Percentiles rank a stretch among this genome's conserved stretches.
Conservation (phyloP, 2,329 filamentous ascomycete genomes). For the Diaporthe sp. region DNA sequence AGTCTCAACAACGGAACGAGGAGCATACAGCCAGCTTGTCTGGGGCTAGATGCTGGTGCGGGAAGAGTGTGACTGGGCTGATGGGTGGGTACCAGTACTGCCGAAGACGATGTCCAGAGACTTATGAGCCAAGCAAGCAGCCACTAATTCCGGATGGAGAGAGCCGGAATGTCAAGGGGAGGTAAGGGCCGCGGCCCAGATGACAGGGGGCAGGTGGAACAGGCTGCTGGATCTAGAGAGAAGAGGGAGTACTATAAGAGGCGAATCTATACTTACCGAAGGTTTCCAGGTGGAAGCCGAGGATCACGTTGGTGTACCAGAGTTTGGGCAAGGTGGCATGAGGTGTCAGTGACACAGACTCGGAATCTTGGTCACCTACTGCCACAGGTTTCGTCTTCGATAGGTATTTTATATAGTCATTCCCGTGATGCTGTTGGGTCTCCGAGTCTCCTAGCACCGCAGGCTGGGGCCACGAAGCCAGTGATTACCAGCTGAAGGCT, state of each 20-base stretch:
- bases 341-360: constrained; percentile 12
- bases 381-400: not conserved
- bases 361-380: constrained; percentile 1
- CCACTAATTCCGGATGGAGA: constrained; percentile 23
- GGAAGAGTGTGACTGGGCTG: not conserved
- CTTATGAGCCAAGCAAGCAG: not conserved
- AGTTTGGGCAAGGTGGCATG: constrained; percentile 14
- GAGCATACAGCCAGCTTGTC: constrained; percentile 26
- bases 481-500: not conserved
- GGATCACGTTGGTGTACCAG: constrained; percentile 21
- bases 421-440: not conserved
- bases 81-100: constrained; percentile 11
- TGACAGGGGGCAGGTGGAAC: constrained; percentile 25
- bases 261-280: constrained; percentile 26
- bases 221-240: constrained; percentile 2
- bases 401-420: not conserved
- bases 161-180: constrained; percentile 19
- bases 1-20: not conserved
- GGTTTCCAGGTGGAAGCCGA: constrained; percentile 12
- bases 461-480: not conserved
- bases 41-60: constrained; percentile 20
- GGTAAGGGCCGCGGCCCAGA: constrained; percentile 16
- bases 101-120: not conserved
- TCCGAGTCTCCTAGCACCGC: not conserved
- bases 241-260: constrained; percentile 7